phyloP scores from a whole-genome alignment of 2,329 filamentous ascomycete species.

The Lecanicillium sp. region DNA sequence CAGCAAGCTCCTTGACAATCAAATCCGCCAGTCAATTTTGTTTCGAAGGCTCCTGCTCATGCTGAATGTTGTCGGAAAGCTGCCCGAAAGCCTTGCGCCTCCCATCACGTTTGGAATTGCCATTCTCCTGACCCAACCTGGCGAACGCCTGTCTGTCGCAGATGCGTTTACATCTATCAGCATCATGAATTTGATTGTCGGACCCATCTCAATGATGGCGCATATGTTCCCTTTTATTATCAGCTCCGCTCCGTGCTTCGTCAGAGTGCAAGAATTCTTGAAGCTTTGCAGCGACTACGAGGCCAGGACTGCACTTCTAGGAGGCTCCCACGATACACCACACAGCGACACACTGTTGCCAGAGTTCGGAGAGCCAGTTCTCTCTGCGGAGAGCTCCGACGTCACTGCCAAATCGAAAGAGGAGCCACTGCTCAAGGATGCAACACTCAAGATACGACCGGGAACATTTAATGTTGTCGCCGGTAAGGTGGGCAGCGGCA shows the following conservation, averaged over 20 bases:
- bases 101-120: slow-evolving; percentile 19
- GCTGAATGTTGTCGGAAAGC: slow-evolving; percentile 15
- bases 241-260: neutral
- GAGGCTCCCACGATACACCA: neutral
- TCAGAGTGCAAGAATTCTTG: neutral
- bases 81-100: slow-evolving; percentile 14
- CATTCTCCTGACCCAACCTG: neutral
- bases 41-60: slow-evolving; percentile 17
- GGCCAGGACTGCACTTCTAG: neutral
- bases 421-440: slow-evolving; percentile 1
- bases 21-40: slow-evolving; percentile 19
- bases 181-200: slow-evolving; percentile 6
- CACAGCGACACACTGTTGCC: neutral
- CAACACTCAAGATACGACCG: slow-evolving; percentile 15
- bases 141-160: neutral
- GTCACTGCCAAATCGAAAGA: slow-evolving; percentile 11
- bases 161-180: neutral
- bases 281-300: neutral
- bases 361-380: neutral
- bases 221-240: slow-evolving; percentile 1
- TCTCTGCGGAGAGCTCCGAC: neutral
- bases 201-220: neutral
- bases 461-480: slow-evolving; percentile 18
- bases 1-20: slow-evolving; percentile 16
- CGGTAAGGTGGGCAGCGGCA: slow-evolving; percentile 21